These are phyloP conservation scores for Bruguiera parviflora DNA, from an alignment of 345 rosid genomes.

Conservation along the genomic window DNA sequence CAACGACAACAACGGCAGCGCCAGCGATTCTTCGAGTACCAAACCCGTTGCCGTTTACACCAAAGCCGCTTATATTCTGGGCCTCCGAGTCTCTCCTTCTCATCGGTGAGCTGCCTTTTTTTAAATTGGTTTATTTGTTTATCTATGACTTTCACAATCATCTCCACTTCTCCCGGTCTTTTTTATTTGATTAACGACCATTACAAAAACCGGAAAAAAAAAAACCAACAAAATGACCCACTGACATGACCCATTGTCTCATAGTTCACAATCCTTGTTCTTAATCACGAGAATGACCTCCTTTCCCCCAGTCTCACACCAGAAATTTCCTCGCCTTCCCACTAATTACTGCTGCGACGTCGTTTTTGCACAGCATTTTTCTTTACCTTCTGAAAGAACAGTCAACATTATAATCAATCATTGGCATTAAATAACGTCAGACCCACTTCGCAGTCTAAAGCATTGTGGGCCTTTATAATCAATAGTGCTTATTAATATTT, in stretches of 20 bases:
- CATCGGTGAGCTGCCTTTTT: constrained; percentile 47
- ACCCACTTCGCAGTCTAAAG: neutral
- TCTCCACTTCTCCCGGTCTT: neutral
- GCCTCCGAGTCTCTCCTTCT: constrained; percentile 87
- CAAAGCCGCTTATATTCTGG: constrained; percentile 78
- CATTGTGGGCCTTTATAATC: too few relatives aligned
- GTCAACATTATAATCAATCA: neutral
- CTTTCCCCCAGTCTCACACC: too few relatives aligned
- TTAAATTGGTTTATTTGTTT: neutral
- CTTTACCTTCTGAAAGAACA: too few relatives aligned
- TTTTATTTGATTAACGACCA: too few relatives aligned
- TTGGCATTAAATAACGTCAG: neutral
- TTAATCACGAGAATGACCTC: too few relatives aligned
- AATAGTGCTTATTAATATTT: neutral
- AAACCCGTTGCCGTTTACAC: constrained; percentile 55
- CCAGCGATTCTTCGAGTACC: constrained; percentile 1
- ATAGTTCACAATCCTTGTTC: neutral
- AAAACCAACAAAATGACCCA: too few relatives aligned
- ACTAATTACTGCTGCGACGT: neutral
- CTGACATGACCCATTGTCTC: neutral
- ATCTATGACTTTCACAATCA: neutral
- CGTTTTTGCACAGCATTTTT: neutral
- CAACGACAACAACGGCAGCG: neutral
- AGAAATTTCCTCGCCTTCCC: too few relatives aligned
- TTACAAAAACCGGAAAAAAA: too few relatives aligned